These are phyloP conservation scores for Rhizophora apiculata DNA, from an alignment of 345 rosid genomes.

Conservation along the genomic window DNA sequence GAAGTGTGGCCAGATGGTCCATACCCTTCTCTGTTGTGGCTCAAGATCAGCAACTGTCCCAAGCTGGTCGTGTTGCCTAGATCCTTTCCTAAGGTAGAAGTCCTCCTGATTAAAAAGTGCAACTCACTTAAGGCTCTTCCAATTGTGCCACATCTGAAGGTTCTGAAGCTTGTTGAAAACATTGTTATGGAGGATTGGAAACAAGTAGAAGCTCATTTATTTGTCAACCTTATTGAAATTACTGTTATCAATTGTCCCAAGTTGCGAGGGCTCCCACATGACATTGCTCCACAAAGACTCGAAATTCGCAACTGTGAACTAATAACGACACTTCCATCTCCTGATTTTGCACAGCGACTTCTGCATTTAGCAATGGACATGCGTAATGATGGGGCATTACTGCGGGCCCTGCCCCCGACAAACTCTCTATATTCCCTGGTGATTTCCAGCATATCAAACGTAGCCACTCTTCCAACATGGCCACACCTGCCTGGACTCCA, in stretches of 20 bases:
- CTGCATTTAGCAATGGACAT: slow-evolving; percentile 7
- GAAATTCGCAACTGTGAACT: slow-evolving; percentile 10
- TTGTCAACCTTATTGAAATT: not conserved
- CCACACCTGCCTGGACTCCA: slow-evolving; percentile 26
- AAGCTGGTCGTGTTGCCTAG: slow-evolving; percentile 7
- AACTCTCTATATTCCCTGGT: slow-evolving; percentile 10
- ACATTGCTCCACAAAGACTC: slow-evolving; percentile 7
- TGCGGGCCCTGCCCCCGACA: not conserved
- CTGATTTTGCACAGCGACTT: not conserved
- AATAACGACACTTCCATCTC: not conserved
- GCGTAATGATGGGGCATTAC: not conserved
- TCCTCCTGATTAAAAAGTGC: slow-evolving; percentile 23
- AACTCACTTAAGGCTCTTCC: slow-evolving; percentile 16
- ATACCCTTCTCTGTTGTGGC: not conserved
- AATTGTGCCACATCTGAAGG: slow-evolving; percentile 2
- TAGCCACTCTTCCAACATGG: slow-evolving; percentile 19
- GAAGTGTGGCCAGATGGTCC: not conserved
- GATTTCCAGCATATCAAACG: slow-evolving; percentile 24
- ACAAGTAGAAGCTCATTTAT: not conserved
- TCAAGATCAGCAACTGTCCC: slow-evolving; percentile 12
- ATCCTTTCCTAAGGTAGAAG: not conserved
- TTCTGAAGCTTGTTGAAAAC: slow-evolving; percentile 18
- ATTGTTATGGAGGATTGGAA: slow-evolving; percentile 13
- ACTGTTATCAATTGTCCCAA: slow-evolving; percentile 8
- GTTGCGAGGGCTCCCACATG: not conserved